Base-by-base conservation (phyloP, 2,329 filamentous ascomycete genomes). In the Sporothrix dimorphospora region DNA sequence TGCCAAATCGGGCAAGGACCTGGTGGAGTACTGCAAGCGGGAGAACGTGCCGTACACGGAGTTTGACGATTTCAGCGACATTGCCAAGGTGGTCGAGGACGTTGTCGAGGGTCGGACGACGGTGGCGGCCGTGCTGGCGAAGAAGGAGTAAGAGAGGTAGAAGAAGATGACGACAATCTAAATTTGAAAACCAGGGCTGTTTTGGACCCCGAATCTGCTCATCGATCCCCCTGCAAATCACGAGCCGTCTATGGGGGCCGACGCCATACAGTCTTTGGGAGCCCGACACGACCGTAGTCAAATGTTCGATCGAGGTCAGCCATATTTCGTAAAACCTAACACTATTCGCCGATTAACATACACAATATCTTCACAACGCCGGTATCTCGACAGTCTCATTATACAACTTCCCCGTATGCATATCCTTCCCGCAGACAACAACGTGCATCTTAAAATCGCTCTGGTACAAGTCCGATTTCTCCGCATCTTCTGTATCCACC, bases 1-100 rank as follows among this genome's bases (percentile, higher is more conserved):
- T 79, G 95, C 95, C 70, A 98, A 98, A 86, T 91, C 92, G 75
- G 95, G 94, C 27, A 90, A 93, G 80, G 76, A 77, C 69, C 74
- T 77, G 24, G 76, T 77, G 14, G 30, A 65, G 21, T 77, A 72
- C 42, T 77, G 76, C 71, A 59, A 72, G 38, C 75, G 74, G 27
- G 74, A 77, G 51, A 70, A 78, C 59, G 83, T 89, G 71, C 80
- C 83, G 42, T 91, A 91, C 79, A 83, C 86, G 8, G 90, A 92
- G 77, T 82, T 92, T 55, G 76, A 79, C 6, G 79, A 83, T 19
- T 94, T 94, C 79, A 84, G 84, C 59, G 74, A 74, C 67, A 77
- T 77, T 67, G 69, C 69, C 27, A 47, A 51, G n/a, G 72, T 69
- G 6, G 75, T 76, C 38, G 69, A 74, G 72, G 74, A 69, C 68